Evolutionary conservation across 2,329 filamentous ascomycete species (phyloP).

Genomic region (Ambrosiella beaveri): DNA sequence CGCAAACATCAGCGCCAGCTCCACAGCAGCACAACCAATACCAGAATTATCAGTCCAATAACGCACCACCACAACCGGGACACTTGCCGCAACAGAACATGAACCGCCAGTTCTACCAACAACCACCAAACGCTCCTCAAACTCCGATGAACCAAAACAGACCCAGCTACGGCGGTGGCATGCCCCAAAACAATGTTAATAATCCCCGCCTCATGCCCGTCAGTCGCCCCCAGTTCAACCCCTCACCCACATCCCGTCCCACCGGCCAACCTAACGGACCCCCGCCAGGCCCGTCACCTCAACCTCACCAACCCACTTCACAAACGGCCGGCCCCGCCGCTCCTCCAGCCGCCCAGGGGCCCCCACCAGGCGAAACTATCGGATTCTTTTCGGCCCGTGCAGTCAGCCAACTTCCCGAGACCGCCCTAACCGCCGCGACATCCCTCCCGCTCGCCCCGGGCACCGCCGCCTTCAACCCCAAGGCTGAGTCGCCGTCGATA

Average conservation of each 20-base stretch:
- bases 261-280: not conserved
- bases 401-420: conserved; percentile 37
- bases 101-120: conserved; percentile 3
- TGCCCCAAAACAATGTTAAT: not conserved
- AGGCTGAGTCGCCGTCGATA: conserved; percentile 66
- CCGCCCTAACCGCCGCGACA: conserved; percentile 23
- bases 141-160: not conserved
- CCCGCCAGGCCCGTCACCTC: not conserved
- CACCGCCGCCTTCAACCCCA: conserved; percentile 50
- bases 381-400: conserved; percentile 58
- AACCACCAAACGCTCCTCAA: not conserved
- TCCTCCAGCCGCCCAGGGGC: conserved; percentile 17
- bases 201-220: not conserved
- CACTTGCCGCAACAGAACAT: not conserved
- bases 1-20: not conserved
- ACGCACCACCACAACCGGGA: not conserved
- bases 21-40: conserved; percentile 7
- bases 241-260: not conserved
- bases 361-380: conserved; percentile 23
- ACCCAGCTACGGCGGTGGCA: too few relatives aligned
- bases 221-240: not conserved
- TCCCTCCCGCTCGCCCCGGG: conserved; percentile 25
- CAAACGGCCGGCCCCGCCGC: conserved; percentile 15
- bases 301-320: not conserved
- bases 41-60: conserved; percentile 1